Evolutionary conservation across 2,329 filamentous ascomycete species (phyloP).

Genomic region (Exophiala bonariae): DNA sequence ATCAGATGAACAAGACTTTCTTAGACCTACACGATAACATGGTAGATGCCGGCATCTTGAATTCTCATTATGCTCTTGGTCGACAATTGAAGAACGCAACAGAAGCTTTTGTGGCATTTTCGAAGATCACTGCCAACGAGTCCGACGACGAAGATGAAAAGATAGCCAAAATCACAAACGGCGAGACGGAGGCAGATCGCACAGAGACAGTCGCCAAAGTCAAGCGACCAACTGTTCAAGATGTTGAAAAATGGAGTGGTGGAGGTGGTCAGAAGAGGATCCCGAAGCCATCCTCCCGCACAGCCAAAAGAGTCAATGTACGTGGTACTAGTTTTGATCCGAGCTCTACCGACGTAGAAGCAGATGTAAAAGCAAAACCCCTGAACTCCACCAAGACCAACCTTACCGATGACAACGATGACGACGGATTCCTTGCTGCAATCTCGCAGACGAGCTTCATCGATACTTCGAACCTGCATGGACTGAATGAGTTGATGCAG

Average conservation of each 20-base stretch:
- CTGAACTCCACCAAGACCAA: not conserved
- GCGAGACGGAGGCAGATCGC: not conserved
- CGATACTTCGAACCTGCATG: constrained; percentile 17
- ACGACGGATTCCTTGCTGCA: constrained; percentile 7
- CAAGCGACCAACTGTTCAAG: not conserved
- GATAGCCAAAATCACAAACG: constrained; percentile 12
- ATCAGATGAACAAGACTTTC: constrained; percentile 74
- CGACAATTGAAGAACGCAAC: constrained; percentile 20
- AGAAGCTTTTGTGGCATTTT: constrained; percentile 20
- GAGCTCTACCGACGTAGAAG: constrained; percentile 11
- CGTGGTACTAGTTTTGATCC: constrained; percentile 10
- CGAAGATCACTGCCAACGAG: constrained; percentile 15
- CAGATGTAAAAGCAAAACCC: constrained; percentile 12
- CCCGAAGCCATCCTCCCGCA: not conserved
- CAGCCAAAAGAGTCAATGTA: constrained; percentile 2
- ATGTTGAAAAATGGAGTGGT: not conserved
- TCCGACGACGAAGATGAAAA: constrained; percentile 26
- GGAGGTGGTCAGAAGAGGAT: not conserved
- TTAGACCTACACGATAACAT: constrained; percentile 65
- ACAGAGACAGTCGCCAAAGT: constrained; percentile 9
- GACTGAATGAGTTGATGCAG: constrained; percentile 17
- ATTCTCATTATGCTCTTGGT: constrained; percentile 16
- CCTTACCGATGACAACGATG: not conserved
- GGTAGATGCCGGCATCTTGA: constrained; percentile 33
- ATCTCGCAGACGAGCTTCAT: constrained; percentile 10